Evolutionary conservation across 176 grass and related monocot genomes (phyloP).

Genomic region (Ampelocalamus luodianensis): DNA sequence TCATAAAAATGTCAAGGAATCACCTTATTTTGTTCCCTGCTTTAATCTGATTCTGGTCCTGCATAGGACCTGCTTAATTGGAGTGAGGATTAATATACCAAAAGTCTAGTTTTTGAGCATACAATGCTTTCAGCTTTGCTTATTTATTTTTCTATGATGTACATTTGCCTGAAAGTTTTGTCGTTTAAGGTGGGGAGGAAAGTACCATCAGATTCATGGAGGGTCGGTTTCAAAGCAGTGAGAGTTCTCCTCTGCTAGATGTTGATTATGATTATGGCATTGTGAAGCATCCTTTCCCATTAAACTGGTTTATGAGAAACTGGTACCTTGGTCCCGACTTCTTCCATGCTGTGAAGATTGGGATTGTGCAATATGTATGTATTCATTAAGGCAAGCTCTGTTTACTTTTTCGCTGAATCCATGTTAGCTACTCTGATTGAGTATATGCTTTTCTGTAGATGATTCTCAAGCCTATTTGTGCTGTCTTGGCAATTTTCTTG

Average conservation of each 20-base stretch:
- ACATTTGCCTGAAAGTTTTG: conserved; percentile 22
- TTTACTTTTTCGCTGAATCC: conserved; percentile 19
- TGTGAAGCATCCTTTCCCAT: conserved; percentile 95
- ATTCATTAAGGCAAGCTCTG: conserved; percentile 1
- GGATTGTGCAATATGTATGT: conserved; percentile 99
- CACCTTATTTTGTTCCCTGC: conserved; percentile 24
- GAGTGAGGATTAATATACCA: conserved; percentile 2
- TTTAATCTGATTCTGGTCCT: background rate
- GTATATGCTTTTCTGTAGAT: conserved; percentile 61
- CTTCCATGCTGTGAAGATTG: conserved; percentile 94
- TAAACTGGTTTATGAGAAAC: conserved; percentile 89
- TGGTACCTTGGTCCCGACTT: conserved; percentile 97
- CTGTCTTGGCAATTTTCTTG: conserved; percentile 81
- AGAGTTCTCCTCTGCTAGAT: conserved; percentile 82
- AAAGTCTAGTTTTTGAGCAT: conserved; percentile 17
- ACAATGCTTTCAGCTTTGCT: background rate
- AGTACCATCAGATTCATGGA: conserved; percentile 96
- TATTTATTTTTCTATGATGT: conserved; percentile 24
- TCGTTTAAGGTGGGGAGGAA: conserved; percentile 82
- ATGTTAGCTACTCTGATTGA: conserved; percentile 35
- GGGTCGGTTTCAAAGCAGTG: conserved; percentile 55
- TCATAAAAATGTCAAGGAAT: conserved; percentile 15
- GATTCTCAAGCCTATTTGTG: conserved; percentile 98
- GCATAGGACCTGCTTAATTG: conserved; percentile 22
- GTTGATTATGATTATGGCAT: conserved; percentile 84